Base-by-base conservation (phyloP, 176 grass and related monocot genomes). In the Elymus sibiricus region DNA sequence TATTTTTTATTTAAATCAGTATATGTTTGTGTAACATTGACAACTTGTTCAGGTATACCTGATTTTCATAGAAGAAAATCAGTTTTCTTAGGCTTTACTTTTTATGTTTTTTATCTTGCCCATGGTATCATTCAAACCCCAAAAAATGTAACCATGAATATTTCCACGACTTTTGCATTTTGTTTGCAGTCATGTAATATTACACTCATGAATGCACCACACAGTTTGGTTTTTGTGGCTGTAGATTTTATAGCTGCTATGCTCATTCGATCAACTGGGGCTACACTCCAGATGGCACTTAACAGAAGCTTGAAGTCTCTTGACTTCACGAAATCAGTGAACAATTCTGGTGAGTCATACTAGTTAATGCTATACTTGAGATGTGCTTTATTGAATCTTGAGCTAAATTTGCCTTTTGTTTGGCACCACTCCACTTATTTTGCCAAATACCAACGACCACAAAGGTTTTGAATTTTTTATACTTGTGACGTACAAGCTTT, bases 141-240 rank as follows among this genome's bases (percentile, higher is more conserved):
- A 85, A n/a, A 62, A 47, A 64, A 37, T 39, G 5, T 71, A 51
- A 19, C 10, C 53, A 56, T 42, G 2, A 51, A 60, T 14, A 11
- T 83, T 27, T 72, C 43, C 2, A 31, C 39, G 12, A 28, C 8
- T 86, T 46, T 34, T 75, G 39, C 27, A 32, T 69, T 70, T 76
- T 63, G 24, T 42, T 88, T 4, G 46, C 9, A 14, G 38, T 37
- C 62, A 53, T 87, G 26, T 82, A 79, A 14, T 65, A 37, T 79
- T 80, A 64, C 31, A 70, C 91, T 95, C 67, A 95, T 90, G 79
- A 88, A 77, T 86, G 88, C 86, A 90, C 79, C 71, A 80, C 85
- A 85, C 97, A 98, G 94, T 91, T 90, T 96, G 88, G 68, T 99
- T 88, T 99, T 99, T 99, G 94, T 99, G 94, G 80, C 90, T 93